Evolutionary conservation across 257 asterid genomes (phyloP), one percentile per base, ranked within the genome.

Genomic region (Jacaranda mimosifolia): DNA sequence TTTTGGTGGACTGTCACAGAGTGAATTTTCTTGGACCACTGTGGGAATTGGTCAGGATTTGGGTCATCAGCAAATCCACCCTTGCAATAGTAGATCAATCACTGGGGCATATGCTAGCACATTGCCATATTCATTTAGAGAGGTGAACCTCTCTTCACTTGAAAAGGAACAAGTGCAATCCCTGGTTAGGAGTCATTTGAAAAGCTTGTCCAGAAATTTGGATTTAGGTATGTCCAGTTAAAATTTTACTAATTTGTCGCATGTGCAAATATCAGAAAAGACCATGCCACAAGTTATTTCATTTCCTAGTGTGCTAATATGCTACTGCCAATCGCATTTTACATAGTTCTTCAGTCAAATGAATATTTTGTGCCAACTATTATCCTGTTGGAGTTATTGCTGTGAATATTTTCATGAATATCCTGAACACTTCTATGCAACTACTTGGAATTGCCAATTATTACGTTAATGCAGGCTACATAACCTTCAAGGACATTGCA

Each of bases 41-140:
- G 40, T 77, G 21, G 74, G 84, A 68, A 77, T 81, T 63, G 82
- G 83, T 67, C 86, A 78, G 46, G 88, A 86, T 63, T 73, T 75
- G 73, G 87, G 79, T 77, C 92, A 75, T 84, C 95, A 84, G 79
- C 97, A 88, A 77, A 78, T 83, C 63, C 94, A 84, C 80, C 94
- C 93, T 69, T 80, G 86, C 84, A 79, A 86, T 73, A 82, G 86
- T 63, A 79, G 86, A 73, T 68, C 93, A 52, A 84, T 81, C 70
- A 63, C 79, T 38, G 90, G 85, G 71, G 75, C 90, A 38, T 91
- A 84, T 86, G 73, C 86, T 69, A 81, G 81, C 78, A 11, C 86
- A 48, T 69, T 85, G 36, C 81, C 88, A 19, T 85, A 74, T 75
- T 89, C 84, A 79, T 85, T 77, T 79, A 84, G 87, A 77, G 96